Evolutionary conservation across 75 land plant species (phyloP).

Genomic region (Pinus taeda): DNA sequence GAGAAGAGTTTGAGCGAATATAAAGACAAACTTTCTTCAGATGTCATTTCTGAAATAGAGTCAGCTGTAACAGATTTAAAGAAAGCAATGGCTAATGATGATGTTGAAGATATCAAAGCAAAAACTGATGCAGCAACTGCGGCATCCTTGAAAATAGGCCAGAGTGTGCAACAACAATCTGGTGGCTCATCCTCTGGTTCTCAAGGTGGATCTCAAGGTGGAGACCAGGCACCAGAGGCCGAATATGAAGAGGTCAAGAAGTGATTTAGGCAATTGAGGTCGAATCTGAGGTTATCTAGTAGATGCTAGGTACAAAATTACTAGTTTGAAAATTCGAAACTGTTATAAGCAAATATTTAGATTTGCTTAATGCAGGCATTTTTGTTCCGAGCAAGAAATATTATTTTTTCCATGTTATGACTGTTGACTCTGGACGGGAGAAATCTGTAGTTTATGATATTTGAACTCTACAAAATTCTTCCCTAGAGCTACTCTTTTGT

Average conservation of each 20-base stretch:
- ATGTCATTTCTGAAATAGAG: slow-evolving; percentile 29
- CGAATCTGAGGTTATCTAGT: too few relatives aligned
- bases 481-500: too few relatives aligned
- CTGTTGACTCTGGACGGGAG: too few relatives aligned
- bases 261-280: slow-evolving; percentile 6
- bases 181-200: slow-evolving; percentile 12
- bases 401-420: too few relatives aligned
- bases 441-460: too few relatives aligned
- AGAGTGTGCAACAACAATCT: slow-evolving; percentile 33
- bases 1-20: slow-evolving; percentile 63
- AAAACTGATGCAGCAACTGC: slow-evolving; percentile 37
- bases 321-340: too few relatives aligned
- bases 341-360: too few relatives aligned
- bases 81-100: slow-evolving; percentile 34
- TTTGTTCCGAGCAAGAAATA: too few relatives aligned
- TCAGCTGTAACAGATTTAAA: slow-evolving; percentile 42
- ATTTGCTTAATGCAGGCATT: too few relatives aligned
- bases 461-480: too few relatives aligned
- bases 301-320: too few relatives aligned
- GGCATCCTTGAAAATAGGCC: slow-evolving; percentile 56
- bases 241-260: slow-evolving; percentile 77
- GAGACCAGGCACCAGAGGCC: slow-evolving; percentile 55
- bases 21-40: slow-evolving; percentile 52
- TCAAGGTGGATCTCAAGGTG: slow-evolving; percentile 14
- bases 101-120: slow-evolving; percentile 43